A percentile compares a stretch with the other conserved stretches of the same genome.
Conservation (phyloP, 352 stramenopile genomes). For the Aphanomyces stellatus region DNA sequence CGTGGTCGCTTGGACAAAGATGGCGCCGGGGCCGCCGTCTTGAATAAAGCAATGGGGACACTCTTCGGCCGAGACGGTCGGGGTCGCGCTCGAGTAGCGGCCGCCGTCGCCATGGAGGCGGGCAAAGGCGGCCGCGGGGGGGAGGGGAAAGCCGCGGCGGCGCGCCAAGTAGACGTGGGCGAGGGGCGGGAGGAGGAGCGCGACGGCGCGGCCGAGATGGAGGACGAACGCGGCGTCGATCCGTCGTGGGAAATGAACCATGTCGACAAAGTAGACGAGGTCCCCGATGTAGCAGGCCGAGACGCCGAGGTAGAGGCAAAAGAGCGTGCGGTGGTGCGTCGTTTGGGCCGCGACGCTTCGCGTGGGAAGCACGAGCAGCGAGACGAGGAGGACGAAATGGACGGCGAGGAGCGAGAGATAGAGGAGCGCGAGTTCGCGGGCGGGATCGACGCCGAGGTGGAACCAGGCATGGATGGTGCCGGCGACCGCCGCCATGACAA, state of each 20-base stretch:
- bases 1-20: conserved; percentile 58
- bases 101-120: not conserved
- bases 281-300: conserved; percentile 56
- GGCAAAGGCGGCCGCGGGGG: conserved; percentile 5
- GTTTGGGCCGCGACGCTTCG: conserved; percentile 32
- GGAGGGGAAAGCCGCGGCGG: conserved; percentile 1
- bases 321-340: conserved; percentile 48
- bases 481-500: not conserved
- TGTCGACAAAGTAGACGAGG: conserved; percentile 42
- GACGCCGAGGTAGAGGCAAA: conserved; percentile 43
- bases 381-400: conserved; percentile 38
- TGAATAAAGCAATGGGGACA: conserved; percentile 77
- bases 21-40: conserved; percentile 56
- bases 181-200: not conserved
- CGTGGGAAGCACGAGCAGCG: conserved; percentile 27
- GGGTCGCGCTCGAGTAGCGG: not conserved
- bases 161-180: conserved; percentile 7
- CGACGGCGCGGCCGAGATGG: not conserved
- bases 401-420: conserved; percentile 35
- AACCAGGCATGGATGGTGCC: not conserved
- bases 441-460: conserved; percentile 11
- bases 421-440: conserved; percentile 40
- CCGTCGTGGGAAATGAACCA: conserved; percentile 32
- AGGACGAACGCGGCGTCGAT: not conserved
- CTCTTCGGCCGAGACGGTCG: conserved; percentile 56